phyloP scores from a whole-genome alignment of 2,329 filamentous ascomycete species.

The Xenoacremonium recifei region DNA sequence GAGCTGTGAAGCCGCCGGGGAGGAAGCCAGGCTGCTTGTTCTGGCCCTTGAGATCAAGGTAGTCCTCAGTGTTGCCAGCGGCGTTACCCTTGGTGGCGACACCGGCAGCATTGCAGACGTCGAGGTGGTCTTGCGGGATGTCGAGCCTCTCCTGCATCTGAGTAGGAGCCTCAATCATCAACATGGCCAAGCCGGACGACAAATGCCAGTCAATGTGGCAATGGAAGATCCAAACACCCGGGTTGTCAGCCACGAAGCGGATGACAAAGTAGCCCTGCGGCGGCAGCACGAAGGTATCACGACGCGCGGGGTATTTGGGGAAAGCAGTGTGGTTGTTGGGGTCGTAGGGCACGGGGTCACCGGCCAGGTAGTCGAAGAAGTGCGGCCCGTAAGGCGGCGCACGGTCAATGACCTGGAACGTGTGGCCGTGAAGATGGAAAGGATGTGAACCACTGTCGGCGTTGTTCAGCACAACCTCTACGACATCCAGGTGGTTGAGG shows the following conservation, averaged over 20 bases:
- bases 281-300: neutral
- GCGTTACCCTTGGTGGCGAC: neutral
- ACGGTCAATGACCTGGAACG: neutral
- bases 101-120: neutral
- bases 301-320: neutral
- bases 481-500: neutral
- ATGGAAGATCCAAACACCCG: neutral
- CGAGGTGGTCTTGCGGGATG: neutral
- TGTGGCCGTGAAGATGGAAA: neutral
- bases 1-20: neutral
- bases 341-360: neutral
- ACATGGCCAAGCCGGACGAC: neutral
- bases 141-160: neutral
- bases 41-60: neutral
- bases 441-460: neutral
- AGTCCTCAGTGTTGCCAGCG: neutral
- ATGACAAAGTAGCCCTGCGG: neutral
- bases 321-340: neutral
- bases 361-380: neutral
- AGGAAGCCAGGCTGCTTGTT: neutral
- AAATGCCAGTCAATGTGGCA: neutral
- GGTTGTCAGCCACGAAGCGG: neutral
- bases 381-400: neutral
- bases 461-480: neutral
- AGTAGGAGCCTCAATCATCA: neutral